Conservation (phyloP, 441 rosid genomes). For the Flueggea neowawraea region DNA sequence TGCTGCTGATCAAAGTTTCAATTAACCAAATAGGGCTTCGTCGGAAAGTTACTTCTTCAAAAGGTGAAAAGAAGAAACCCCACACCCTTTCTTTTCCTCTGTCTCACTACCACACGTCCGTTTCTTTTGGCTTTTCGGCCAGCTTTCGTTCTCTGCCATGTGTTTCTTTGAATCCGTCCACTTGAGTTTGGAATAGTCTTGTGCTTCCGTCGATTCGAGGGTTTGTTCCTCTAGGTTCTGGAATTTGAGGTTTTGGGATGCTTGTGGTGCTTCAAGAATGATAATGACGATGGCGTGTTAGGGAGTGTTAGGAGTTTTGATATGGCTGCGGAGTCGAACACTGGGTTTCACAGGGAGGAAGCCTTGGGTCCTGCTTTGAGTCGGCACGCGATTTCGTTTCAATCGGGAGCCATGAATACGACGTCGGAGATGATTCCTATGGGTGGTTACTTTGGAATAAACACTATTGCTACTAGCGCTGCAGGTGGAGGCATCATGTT, state of each 20-base stretch:
- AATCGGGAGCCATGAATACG: slow-evolving; percentile 34
- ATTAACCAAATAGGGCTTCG: background rate
- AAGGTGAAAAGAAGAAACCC: background rate
- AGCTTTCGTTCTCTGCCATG: too few relatives aligned
- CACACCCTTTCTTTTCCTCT: background rate
- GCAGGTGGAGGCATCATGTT: slow-evolving; percentile 9
- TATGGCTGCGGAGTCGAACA: slow-evolving; percentile 65
- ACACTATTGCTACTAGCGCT: background rate
- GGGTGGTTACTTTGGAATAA: slow-evolving; percentile 44
- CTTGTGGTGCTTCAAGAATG: too few relatives aligned
- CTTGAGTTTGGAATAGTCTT: too few relatives aligned
- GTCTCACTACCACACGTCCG: background rate
- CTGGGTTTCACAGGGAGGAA: slow-evolving; percentile 38
- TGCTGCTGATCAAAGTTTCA: too few relatives aligned
- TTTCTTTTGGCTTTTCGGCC: too few relatives aligned
- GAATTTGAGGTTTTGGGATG: too few relatives aligned
- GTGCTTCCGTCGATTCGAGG: too few relatives aligned
- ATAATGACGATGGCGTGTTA: too few relatives aligned
- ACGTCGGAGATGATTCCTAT: slow-evolving; percentile 53
- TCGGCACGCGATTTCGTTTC: slow-evolving; percentile 51
- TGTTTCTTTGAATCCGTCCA: too few relatives aligned
- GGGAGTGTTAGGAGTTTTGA: background rate
- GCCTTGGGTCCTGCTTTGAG: slow-evolving; percentile 36
- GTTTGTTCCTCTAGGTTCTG: too few relatives aligned
- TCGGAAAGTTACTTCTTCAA: too few relatives aligned